Evolutionary conservation across 495 filamentous ascomycete species (phyloP).

Genomic region (Penicillium crystallinum): DNA sequence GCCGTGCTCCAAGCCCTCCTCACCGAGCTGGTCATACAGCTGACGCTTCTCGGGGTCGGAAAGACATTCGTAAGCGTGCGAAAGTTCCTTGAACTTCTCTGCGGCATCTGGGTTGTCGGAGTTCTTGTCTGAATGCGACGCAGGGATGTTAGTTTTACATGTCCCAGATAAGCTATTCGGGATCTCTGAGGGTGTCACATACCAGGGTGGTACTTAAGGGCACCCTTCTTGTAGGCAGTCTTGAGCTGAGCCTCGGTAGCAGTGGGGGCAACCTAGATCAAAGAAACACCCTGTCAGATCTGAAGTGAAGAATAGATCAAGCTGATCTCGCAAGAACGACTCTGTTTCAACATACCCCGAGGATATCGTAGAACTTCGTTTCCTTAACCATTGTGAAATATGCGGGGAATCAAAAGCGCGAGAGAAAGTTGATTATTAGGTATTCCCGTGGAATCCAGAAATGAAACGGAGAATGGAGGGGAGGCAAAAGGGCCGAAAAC

Average conservation of each 20-base stretch:
- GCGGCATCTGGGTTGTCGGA: conserved; percentile 86
- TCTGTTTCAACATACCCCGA: conserved; percentile 61
- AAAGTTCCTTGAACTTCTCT: conserved; percentile 97
- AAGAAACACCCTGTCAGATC: conserved; percentile 22
- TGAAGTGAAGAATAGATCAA: background rate
- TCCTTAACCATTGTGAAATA: conserved; percentile 77
- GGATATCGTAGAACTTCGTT: conserved; percentile 76
- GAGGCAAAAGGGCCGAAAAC: conserved; percentile 3
- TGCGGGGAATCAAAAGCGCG: conserved; percentile 14
- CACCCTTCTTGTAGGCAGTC: conserved; percentile 86
- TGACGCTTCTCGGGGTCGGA: conserved; percentile 86
- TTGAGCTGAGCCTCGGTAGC: conserved; percentile 76
- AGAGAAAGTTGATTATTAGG: conserved; percentile 8
- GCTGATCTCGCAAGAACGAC: background rate
- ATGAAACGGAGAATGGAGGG: conserved; percentile 2
- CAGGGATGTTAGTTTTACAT: background rate
- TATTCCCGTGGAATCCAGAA: conserved; percentile 1
- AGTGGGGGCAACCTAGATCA: conserved; percentile 60
- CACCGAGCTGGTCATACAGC: conserved; percentile 95
- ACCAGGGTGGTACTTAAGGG: conserved; percentile 90
- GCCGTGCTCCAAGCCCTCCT: conserved; percentile 88
- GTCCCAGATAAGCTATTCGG: background rate
- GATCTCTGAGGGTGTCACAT: conserved; percentile 19
- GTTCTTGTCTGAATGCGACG: conserved; percentile 74
- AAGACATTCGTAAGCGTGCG: conserved; percentile 89